A percentile compares a stretch with the other conserved stretches of the same genome.
These are phyloP conservation scores for Rutstroemia sydowiana DNA, from an alignment of 2,329 filamentous ascomycete genomes.

Conservation along the genomic window DNA sequence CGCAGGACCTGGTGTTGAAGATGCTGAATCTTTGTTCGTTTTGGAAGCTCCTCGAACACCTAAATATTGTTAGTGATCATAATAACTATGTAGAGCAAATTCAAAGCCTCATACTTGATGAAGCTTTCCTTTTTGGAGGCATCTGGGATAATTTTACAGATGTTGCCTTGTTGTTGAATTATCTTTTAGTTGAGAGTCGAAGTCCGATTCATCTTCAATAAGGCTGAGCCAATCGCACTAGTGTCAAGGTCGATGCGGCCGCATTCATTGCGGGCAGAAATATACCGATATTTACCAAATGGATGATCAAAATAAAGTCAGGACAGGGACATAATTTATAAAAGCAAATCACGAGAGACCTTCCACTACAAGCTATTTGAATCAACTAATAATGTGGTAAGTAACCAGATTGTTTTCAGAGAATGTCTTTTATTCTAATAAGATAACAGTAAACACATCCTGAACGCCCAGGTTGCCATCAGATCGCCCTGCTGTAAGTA, in stretches of 20 bases:
- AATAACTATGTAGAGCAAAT: conserved; percentile 19
- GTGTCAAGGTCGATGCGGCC: no score
- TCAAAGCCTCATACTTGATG: conserved; percentile 37
- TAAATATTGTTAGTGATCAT: conserved; percentile 31
- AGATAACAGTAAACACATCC: conserved; percentile 76
- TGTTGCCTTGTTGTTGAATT: conserved; percentile 8
- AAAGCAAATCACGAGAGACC: neutral
- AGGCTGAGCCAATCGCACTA: conserved; percentile 10
- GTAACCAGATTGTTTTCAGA: neutral
- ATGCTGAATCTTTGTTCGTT: conserved; percentile 47
- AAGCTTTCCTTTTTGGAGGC: conserved; percentile 66
- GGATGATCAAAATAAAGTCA: no score
- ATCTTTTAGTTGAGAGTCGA: conserved; percentile 7
- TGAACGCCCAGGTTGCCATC: conserved; percentile 96
- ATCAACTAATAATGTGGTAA: conserved; percentile 28
- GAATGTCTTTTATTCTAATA: conserved; percentile 10
- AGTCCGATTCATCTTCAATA: conserved; percentile 1
- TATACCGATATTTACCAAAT: no score
- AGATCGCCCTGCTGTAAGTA: conserved; percentile 86
- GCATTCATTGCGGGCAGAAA: no score
- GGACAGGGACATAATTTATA: neutral
- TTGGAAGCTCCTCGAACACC: conserved; percentile 44
- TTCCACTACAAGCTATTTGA: no score
- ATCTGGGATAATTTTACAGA: conserved; percentile 37
- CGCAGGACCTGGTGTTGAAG: conserved; percentile 53